Evolutionary conservation across 306 rosid species (phyloP), one percentile per base, ranked within the genome.

Genomic region (Vigna nakashimae): DNA sequence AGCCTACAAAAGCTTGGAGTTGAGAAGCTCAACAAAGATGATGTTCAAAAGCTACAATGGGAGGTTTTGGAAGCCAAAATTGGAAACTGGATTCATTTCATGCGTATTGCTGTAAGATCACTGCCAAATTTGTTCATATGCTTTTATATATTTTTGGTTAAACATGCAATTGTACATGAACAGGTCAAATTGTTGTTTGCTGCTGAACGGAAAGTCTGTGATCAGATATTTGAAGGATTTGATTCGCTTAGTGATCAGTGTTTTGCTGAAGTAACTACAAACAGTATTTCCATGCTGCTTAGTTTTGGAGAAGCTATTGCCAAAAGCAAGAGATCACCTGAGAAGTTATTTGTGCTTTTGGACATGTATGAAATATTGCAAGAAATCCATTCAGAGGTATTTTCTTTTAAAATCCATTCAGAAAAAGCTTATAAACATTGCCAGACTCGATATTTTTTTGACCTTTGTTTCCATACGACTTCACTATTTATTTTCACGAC

Each of bases 301-400:
- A 92, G 95, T 80, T 92, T 90, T 69, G 97, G 95, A 48, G 95
- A 92, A 80, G 97, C 97, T 36, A 92, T 92, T 83, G 97, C 95
- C 16, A 90, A 69, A 79, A 92, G 97, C 89, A 92, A 92, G 85
- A 88, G 97, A 82, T 92, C 97, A 14, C 97, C 95, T 3, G 97
- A 92, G 82, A 92, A 92, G 88, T 84, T 92, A 87, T 92, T 92
- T 83, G 97, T 92, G 43, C 97, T 92, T 75, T 62, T 92, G 86
- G 97, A 92, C 82, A 92, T 92, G 95, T 92, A 90, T 65, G 97
- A 92, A 81, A 92, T 92, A 76, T 87, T 92, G 95, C 88, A 87
- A 69, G 97, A 92, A 86, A 92, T 92, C 67, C 92, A 90, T 77
- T 79, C 91, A 8, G 93, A 92, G 97, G 97, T 92, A 80, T 71